These are phyloP conservation scores for Ceratonia siliqua DNA, from an alignment of 306 rosid species.

Conservation along the genomic window DNA sequence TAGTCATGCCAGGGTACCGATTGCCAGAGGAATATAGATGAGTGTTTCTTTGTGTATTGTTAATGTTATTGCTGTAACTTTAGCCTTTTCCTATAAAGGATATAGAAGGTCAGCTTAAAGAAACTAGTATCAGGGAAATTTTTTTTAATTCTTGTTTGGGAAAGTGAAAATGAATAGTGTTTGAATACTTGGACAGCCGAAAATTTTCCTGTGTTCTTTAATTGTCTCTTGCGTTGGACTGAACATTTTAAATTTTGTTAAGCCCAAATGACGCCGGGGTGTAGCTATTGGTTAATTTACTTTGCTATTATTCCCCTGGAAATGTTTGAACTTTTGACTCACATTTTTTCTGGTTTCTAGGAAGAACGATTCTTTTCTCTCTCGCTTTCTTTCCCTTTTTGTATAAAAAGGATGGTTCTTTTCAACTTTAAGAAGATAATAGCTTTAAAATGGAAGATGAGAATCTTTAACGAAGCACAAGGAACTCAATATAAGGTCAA, in stretches of 20 bases:
- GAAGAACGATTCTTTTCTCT: not conserved
- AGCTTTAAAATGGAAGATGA: not conserved
- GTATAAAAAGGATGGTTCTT: not conserved
- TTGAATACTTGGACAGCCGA: constrained; percentile 17
- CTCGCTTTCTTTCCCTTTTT: too few relatives aligned
- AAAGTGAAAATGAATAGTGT: constrained; percentile 1
- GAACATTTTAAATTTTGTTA: not conserved
- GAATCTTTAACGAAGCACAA: not conserved
- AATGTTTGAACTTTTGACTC: not conserved
- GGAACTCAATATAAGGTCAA: not conserved
- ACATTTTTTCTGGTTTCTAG: not conserved
- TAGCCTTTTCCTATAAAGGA: constrained; percentile 22
- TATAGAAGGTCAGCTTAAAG: constrained; percentile 28
- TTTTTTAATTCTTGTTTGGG: constrained; percentile 14
- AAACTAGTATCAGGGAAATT: constrained; percentile 38
- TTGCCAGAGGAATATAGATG: constrained; percentile 82
- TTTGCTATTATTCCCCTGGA: not conserved
- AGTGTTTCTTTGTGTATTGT: constrained; percentile 36
- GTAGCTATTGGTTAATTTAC: not conserved
- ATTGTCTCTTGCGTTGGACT: not conserved
- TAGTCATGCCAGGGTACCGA: constrained; percentile 74
- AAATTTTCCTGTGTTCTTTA: not conserved
- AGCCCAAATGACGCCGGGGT: not conserved
- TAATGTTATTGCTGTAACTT: constrained; percentile 48
- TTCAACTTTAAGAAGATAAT: not conserved